Evolutionary conservation across 306 rosid species (phyloP).

Genomic region (Prunus kanzakura): DNA sequence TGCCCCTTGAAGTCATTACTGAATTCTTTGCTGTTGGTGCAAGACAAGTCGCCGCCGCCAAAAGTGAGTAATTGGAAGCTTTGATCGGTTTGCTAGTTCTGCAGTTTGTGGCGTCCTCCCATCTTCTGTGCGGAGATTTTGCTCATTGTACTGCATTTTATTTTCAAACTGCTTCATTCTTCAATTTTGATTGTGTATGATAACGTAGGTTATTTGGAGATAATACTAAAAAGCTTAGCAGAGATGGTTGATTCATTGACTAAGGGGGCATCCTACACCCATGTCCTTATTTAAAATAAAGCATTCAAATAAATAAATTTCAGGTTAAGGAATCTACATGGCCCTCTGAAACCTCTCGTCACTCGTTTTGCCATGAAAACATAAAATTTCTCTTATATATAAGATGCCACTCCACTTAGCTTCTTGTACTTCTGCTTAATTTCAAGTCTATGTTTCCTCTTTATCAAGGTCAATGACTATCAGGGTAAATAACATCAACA

Average conservation of each 20-base stretch:
- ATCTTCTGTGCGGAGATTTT: neutral
- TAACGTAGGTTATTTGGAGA: neutral
- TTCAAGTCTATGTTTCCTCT: too few relatives aligned
- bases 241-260: neutral
- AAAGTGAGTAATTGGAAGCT: conserved; percentile 34
- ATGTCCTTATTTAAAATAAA: neutral
- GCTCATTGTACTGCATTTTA: neutral
- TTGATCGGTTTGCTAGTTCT: neutral
- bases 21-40: conserved; percentile 75
- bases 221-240: conserved; percentile 5
- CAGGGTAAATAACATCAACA: neutral
- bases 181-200: neutral
- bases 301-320: neutral
- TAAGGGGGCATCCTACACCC: neutral
- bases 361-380: too few relatives aligned
- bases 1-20: conserved; percentile 85
- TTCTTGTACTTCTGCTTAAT: too few relatives aligned
- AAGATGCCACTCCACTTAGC: too few relatives aligned
- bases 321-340: too few relatives aligned
- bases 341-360: too few relatives aligned
- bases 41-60: conserved; percentile 43
- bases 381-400: too few relatives aligned
- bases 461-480: neutral
- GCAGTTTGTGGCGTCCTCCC: neutral
- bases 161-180: neutral